Evolutionary conservation across 805 yeast genomes (phyloP), one percentile per base, ranked within the genome.

Genomic region (Kodamaea laetipori): DNA sequence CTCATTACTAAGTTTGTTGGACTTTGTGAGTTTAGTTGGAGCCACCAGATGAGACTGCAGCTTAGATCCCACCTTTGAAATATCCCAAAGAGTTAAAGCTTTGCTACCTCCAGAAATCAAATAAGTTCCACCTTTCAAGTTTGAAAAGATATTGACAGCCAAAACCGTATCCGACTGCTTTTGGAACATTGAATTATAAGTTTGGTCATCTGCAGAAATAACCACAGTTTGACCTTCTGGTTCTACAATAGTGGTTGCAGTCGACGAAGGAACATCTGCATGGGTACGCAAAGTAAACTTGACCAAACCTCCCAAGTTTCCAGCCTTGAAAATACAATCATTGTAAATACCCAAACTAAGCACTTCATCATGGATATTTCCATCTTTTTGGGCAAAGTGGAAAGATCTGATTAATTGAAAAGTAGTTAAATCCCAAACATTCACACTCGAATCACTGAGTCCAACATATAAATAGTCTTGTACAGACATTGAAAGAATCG

Each of bases 341-440:
- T 72, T 70, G 42, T 73, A 68, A 5, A 79, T 73, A 1, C 82
- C 77, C 26, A 88, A 54, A 2, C 92, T 76, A 27, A 82, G 72
- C 2, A 88, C 77, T 43, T 66, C 69, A 31, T 51, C 66, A 51
- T 53, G 73, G 15, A 63, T 52, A 18, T 17, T 19, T 11, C 21
- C 23, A 9, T 16, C 15, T 6, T 27, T 27, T 11, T 35, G 24
- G 4, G 40, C 24, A 39, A 65, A 64, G 24, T 56, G 61, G 49
- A 71, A 73, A 0, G 78, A 67, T 27, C 78, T 63, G 27, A 78
- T 73, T 47, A 82, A 65, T 59, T 92, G 98, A 42, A 76, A 74
- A 0, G 98, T 90, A 37, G 84, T 81, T 37, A 92, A 67, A 54
- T 94, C 98, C 89, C 96, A 86, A 4, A 88, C 81, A 44, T 83